Evolutionary conservation across 2,329 filamentous ascomycete species (phyloP).

Genomic region (Aspergillus amoenus): DNA sequence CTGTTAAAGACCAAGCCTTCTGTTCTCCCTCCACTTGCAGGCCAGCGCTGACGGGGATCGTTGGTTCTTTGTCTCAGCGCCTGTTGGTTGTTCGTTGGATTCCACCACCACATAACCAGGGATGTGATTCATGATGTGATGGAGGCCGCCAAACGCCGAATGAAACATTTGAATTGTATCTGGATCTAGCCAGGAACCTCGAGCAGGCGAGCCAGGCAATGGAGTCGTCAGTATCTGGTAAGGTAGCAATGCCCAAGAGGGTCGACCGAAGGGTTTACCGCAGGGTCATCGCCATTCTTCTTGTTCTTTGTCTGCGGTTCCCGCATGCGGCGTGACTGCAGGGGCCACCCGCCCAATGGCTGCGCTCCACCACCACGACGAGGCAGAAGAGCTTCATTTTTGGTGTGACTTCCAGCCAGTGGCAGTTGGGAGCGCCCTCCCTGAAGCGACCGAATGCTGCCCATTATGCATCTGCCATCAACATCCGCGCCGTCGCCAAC

Average conservation of each 20-base stretch:
- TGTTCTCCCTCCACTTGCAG: neutral
- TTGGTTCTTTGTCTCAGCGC: slow-evolving; percentile 3
- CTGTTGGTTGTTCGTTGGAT: neutral
- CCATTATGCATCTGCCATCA: slow-evolving; percentile 6
- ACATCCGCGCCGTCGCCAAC: slow-evolving; percentile 1
- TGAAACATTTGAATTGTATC: slow-evolving; percentile 8
- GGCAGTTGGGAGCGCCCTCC: neutral
- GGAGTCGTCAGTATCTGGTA: neutral
- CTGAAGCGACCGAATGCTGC: neutral
- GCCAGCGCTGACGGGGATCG: neutral
- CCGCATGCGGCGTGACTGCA: slow-evolving; percentile 14
- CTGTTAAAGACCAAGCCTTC: slow-evolving; percentile 6
- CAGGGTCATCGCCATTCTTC: neutral
- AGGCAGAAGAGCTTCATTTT: slow-evolving; percentile 7
- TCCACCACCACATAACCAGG: neutral
- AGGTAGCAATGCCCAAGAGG: slow-evolving; percentile 4
- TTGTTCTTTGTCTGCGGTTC: slow-evolving; percentile 7
- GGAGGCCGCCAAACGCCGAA: neutral
- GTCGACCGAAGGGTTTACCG: neutral
- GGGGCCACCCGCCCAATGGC: slow-evolving; percentile 5
- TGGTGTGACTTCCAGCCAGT: slow-evolving; percentile 3
- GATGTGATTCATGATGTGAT: neutral
- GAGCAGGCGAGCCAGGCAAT: neutral
- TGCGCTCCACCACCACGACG: neutral
- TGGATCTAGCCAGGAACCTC: neutral